A percentile compares a stretch with the other conserved stretches of the same genome.
Evolutionary conservation across 2,329 filamentous ascomycete species (phyloP).

Genomic region (Colletotrichum chlorophyti): DNA sequence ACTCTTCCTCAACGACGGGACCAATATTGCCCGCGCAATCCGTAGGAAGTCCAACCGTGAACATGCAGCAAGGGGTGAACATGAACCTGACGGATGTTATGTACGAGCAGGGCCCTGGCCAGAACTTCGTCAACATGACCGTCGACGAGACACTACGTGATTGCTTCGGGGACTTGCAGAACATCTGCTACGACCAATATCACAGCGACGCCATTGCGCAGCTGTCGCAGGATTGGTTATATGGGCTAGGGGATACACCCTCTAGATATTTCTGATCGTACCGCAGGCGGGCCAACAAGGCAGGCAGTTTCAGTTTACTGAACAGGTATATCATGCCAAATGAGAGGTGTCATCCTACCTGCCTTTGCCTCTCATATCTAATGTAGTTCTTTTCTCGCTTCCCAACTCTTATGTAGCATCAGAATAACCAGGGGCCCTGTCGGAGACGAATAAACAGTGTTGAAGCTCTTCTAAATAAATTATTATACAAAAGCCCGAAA

Average conservation of each 20-base stretch:
- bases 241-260: slow-evolving; percentile 25
- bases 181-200: slow-evolving; percentile 32
- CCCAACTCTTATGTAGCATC: too few species aligned
- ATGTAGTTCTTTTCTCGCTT: too few species aligned
- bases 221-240: slow-evolving; percentile 33
- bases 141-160: slow-evolving; percentile 47
- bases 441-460: too few species aligned
- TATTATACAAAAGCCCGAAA: too few species aligned
- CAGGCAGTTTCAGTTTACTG: slow-evolving; percentile 32
- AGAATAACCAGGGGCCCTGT: too few species aligned
- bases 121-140: slow-evolving; percentile 35
- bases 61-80: not conserved
- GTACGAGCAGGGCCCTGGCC: not conserved
- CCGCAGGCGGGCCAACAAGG: rapidly evolving
- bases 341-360: too few species aligned
- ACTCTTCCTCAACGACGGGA: not conserved
- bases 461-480: too few species aligned
- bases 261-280: slow-evolving; percentile 16
- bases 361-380: too few species aligned
- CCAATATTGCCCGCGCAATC: not conserved
- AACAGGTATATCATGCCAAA: too few species aligned
- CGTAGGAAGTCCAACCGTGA: not conserved
- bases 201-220: slow-evolving; percentile 33
- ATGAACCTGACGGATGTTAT: slow-evolving; percentile 1
- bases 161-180: slow-evolving; percentile 41